Conservation (phyloP, 805 yeast genomes). For the Ogataea philodendri region DNA sequence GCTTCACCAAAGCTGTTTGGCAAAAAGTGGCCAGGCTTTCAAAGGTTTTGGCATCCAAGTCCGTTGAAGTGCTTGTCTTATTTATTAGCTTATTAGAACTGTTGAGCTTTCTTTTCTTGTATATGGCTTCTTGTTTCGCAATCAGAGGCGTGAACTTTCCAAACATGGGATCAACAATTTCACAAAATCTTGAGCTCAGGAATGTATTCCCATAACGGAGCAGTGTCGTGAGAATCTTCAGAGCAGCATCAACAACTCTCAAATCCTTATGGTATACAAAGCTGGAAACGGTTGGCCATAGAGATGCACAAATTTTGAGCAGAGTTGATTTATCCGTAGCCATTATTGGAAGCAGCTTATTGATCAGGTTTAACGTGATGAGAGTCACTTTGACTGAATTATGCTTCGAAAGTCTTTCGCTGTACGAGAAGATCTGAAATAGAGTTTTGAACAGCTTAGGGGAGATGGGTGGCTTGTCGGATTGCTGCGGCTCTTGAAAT, state of each 20-base stretch:
- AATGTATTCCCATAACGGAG: slow-evolving; percentile 45
- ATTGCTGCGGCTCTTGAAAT: slow-evolving; percentile 31
- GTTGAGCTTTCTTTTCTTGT: slow-evolving; percentile 1
- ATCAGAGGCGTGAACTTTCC: slow-evolving; percentile 10
- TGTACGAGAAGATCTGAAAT: slow-evolving; percentile 62
- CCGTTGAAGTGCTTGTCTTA: slow-evolving; percentile 27
- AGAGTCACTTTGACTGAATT: slow-evolving; percentile 55
- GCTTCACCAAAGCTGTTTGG: slow-evolving; percentile 36
- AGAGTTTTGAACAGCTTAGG: slow-evolving; percentile 55
- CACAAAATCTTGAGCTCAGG: slow-evolving; percentile 44
- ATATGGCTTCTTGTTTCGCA: slow-evolving; percentile 10
- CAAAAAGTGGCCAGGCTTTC: slow-evolving; percentile 33
- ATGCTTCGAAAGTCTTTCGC: slow-evolving; percentile 67
- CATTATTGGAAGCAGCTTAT: slow-evolving; percentile 47
- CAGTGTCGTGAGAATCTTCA: slow-evolving; percentile 29
- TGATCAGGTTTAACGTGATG: slow-evolving; percentile 53
- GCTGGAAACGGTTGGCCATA: slow-evolving; percentile 48
- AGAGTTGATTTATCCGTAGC: slow-evolving; percentile 47
- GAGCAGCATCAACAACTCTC: slow-evolving; percentile 31
- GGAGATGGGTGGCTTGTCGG: slow-evolving; percentile 73
- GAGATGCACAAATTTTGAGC: slow-evolving; percentile 48
- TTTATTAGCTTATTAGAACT: slow-evolving; percentile 9
- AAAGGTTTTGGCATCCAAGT: slow-evolving; percentile 28
- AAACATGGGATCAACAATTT: slow-evolving; percentile 32
- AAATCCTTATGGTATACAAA: slow-evolving; percentile 25